Evolutionary conservation across 164 flowering plant genomes (phyloP).

Genomic region (Piper longum): DNA sequence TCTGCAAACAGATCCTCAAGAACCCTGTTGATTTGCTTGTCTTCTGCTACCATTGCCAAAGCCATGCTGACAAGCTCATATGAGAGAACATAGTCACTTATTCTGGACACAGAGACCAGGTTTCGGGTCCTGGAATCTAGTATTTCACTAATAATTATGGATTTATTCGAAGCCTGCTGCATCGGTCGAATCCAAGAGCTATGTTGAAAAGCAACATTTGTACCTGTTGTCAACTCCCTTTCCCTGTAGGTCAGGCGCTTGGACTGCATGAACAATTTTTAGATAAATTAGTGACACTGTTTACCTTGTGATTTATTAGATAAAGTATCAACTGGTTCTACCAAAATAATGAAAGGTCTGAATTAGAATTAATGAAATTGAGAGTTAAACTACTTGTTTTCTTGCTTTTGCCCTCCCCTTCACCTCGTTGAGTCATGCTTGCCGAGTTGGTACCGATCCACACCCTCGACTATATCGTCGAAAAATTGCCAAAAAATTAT

Average conservation of each 20-base stretch:
- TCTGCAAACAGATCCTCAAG: conserved; percentile 92
- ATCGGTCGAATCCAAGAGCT: conserved; percentile 92
- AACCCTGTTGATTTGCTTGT: conserved; percentile 89
- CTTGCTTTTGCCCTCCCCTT: no score
- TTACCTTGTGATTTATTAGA: no score
- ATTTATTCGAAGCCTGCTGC: conserved; percentile 86
- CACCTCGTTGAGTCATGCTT: no score
- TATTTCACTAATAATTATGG: conserved; percentile 86
- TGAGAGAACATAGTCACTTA: conserved; percentile 89
- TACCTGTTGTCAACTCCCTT: conserved; percentile 29
- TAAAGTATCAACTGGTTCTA: no score
- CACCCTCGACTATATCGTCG: no score
- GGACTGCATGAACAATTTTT: conserved; percentile 33
- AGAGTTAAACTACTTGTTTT: no score
- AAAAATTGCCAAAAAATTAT: no score
- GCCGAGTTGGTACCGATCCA: no score
- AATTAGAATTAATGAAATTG: no score
- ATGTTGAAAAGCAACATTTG: conserved; percentile 60
- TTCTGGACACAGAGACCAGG: conserved; percentile 80
- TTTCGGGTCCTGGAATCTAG: conserved; percentile 89
- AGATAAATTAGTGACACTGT: no score
- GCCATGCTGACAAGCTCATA: conserved; percentile 97
- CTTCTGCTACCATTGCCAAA: conserved; percentile 91
- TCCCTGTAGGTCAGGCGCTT: conserved; percentile 66
- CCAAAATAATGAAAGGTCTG: no score